Evolutionary conservation across 495 filamentous ascomycete genomes (phyloP).

Genomic region (Penicillium nucicola): DNA sequence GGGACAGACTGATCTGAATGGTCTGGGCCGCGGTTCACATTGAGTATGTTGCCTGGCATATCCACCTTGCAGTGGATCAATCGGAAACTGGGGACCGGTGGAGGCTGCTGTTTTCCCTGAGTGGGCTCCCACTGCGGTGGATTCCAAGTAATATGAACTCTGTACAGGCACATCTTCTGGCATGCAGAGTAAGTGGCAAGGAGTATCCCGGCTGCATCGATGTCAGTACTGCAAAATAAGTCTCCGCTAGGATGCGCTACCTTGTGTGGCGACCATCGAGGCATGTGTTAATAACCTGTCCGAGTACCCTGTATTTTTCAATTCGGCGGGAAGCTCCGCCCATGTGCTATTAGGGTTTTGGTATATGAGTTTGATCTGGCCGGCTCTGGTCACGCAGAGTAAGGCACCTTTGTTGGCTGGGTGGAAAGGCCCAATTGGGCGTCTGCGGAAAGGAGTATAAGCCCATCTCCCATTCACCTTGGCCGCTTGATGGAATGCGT

Average conservation of each 20-base stretch:
- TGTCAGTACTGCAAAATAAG: neutral
- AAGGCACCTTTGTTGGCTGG: slow-evolving; percentile 66
- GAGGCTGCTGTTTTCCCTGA: slow-evolving; percentile 24
- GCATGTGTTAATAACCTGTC: slow-evolving; percentile 78
- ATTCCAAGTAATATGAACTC: slow-evolving; percentile 51
- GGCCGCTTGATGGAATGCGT: slow-evolving; percentile 50
- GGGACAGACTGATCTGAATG: slow-evolving; percentile 27
- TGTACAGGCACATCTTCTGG: slow-evolving; percentile 63
- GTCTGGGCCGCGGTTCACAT: slow-evolving; percentile 20
- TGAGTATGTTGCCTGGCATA: slow-evolving; percentile 31
- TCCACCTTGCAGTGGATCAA: slow-evolving; percentile 41
- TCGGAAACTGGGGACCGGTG: slow-evolving; percentile 41
- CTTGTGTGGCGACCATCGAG: slow-evolving; percentile 68
- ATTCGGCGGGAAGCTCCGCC: slow-evolving; percentile 61
- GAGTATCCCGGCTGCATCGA: slow-evolving; percentile 49
- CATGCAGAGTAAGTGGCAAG: slow-evolving; percentile 64
- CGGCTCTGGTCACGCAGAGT: slow-evolving; percentile 66
- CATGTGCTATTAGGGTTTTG: slow-evolving; percentile 65
- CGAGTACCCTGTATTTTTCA: slow-evolving; percentile 66
- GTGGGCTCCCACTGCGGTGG: slow-evolving; percentile 38
- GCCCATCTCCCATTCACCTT: slow-evolving; percentile 50
- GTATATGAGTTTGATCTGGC: slow-evolving; percentile 66
- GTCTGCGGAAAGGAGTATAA: slow-evolving; percentile 47
- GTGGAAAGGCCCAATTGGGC: slow-evolving; percentile 60
- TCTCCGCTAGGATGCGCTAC: slow-evolving; percentile 31